Conservation (phyloP, 768 basidiomycete species). For the Naganishia onofrii region DNA sequence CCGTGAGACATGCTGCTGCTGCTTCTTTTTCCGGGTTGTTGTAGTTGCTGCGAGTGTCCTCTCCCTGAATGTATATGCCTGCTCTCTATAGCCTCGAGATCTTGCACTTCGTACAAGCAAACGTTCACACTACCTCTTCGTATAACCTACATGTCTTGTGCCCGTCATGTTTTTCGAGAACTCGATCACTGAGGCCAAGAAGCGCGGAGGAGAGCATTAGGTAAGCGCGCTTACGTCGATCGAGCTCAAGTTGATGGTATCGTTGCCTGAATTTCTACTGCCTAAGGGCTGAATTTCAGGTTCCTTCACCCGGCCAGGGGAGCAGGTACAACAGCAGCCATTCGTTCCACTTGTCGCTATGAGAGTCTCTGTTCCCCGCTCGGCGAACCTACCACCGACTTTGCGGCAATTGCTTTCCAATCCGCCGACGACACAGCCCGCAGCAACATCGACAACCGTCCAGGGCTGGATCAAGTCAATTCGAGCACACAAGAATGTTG, state of each 20-base stretch:
- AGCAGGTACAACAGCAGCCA: neutral
- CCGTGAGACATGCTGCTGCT: constrained; percentile 68
- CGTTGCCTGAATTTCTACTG: constrained; percentile 16
- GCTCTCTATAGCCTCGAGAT: neutral
- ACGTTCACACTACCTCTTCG: neutral
- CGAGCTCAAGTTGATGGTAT: neutral
- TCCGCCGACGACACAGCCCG: neutral
- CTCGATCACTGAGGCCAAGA: constrained; percentile 15
- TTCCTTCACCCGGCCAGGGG: neutral
- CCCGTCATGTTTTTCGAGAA: constrained; percentile 24
- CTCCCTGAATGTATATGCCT: neutral
- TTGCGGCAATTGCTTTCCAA: neutral
- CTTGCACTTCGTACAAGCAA: neutral
- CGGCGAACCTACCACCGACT: neutral
- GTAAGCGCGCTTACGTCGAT: constrained; percentile 22
- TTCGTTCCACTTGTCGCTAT: too few relatives aligned
- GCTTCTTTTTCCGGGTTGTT: constrained; percentile 25
- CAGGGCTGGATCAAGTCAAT: constrained; percentile 85
- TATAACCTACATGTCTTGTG: neutral
- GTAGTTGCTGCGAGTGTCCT: neutral
- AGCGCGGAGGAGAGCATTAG: constrained; percentile 2
- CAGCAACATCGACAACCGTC: constrained; percentile 53
- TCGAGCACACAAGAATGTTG: constrained; percentile 79
- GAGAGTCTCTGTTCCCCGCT: constrained; percentile 2
- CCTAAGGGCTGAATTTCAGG: neutral